phyloP scores from a whole-genome alignment of 169 alveolate genomes.

The Toxoplasma gondii region DNA sequence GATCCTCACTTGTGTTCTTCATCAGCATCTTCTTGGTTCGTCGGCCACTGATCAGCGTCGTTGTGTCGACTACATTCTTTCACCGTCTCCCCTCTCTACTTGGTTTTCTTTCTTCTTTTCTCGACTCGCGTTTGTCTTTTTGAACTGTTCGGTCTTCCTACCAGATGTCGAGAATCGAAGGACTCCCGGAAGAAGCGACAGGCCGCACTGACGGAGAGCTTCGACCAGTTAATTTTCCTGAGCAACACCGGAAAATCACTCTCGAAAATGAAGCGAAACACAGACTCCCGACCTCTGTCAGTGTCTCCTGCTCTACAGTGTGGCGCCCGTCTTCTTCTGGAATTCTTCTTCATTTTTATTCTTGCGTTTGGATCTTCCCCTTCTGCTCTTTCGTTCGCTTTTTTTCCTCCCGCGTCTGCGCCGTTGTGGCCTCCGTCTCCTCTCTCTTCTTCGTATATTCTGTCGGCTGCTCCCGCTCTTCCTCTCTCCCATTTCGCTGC shows the following conservation, averaged over 20 bases:
- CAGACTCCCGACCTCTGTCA: too few relatives aligned
- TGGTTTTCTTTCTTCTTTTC: not conserved
- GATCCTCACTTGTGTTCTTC: too few relatives aligned
- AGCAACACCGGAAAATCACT: not conserved
- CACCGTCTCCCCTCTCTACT: too few relatives aligned
- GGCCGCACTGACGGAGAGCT: not conserved
- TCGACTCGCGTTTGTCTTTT: not conserved
- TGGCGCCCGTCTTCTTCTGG: too few relatives aligned
- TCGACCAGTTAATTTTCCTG: not conserved
- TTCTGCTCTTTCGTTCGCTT: not conserved
- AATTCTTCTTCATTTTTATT: too few relatives aligned
- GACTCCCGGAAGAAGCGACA: not conserved
- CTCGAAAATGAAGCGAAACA: not conserved
- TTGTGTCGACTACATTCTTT: too few relatives aligned
- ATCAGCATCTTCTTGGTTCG: too few relatives aligned
- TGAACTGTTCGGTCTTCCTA: not conserved
- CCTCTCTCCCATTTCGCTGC: too few relatives aligned
- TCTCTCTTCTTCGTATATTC: not conserved
- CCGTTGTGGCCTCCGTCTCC: not conserved
- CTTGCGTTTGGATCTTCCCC: too few relatives aligned
- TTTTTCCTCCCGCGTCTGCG: not conserved
- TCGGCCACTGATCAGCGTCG: too few relatives aligned
- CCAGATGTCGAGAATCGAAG: conserved; percentile 21
- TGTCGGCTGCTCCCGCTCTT: too few relatives aligned
- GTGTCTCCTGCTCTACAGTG: too few relatives aligned